These are phyloP conservation scores for Teunomyces cretensis DNA, from an alignment of 805 yeast genomes.

Conservation along the genomic window DNA sequence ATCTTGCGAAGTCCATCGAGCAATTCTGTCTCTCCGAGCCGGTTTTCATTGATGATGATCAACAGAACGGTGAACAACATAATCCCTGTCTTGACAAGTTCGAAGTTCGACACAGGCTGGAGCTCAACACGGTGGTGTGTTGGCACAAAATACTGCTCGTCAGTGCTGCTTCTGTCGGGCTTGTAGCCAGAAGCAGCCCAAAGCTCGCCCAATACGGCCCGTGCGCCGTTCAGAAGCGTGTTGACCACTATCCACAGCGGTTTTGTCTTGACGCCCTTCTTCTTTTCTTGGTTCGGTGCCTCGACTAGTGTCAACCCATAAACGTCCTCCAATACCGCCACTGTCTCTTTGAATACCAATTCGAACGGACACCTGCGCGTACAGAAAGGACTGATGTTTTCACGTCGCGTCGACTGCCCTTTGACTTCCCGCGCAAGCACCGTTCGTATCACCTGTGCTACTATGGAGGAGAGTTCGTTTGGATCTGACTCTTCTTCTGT, in stretches of 20 bases:
- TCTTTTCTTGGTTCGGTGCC: constrained; percentile 8
- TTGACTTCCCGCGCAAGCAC: constrained; percentile 21
- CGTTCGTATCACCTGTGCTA: constrained; percentile 14
- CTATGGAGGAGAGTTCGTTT: constrained; percentile 8
- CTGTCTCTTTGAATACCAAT: constrained; percentile 15
- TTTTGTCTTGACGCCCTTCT: constrained; percentile 4
- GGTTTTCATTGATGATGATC: constrained; percentile 32
- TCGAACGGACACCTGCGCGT: constrained; percentile 6
- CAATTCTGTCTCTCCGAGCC: constrained; percentile 27
- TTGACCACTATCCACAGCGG: constrained; percentile 21
- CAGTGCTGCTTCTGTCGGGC: constrained; percentile 3
- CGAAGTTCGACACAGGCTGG: constrained; percentile 23
- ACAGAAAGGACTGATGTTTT: constrained; percentile 13
- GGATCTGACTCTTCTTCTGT: constrained; percentile 1
- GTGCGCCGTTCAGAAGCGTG: constrained; percentile 18
- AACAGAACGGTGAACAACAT: constrained; percentile 26
- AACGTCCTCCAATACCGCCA: constrained; percentile 16
- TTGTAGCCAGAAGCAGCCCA: constrained; percentile 14
- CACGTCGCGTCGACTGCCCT: constrained; percentile 23
- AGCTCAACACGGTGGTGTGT: constrained; percentile 13
- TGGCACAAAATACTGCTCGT: constrained; percentile 24
- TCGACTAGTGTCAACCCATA: constrained; percentile 30
- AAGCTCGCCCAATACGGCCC: constrained; percentile 23
- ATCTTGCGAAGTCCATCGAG: constrained; percentile 17
- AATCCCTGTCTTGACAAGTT: constrained; percentile 32